Percentiles rank a stretch among this genome's conserved stretches.
Conservation (phyloP, 116 monocot genomes). For the Dioscorea cayenensis region DNA sequence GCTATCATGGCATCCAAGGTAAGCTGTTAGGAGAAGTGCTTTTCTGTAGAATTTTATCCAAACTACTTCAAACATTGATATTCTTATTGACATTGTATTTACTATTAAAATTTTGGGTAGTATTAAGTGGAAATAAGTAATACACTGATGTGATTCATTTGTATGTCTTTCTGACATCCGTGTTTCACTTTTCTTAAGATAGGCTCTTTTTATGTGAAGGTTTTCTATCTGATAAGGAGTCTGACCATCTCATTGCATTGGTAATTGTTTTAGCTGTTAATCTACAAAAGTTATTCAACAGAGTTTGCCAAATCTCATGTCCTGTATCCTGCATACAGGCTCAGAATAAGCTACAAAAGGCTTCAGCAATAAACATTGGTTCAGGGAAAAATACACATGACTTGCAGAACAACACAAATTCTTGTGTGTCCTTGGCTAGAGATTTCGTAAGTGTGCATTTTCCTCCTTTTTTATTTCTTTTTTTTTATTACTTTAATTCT, state of each 20-base stretch:
- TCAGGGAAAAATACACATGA: slow-evolving; percentile 7
- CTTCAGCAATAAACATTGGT: slow-evolving; percentile 6
- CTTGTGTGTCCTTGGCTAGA: slow-evolving; percentile 17
- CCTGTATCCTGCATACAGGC: slow-evolving; percentile 14
- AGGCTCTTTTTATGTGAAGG: slow-evolving; percentile 14
- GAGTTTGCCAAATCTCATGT: neutral
- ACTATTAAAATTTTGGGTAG: too few species aligned
- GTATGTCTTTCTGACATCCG: neutral
- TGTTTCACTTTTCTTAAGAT: neutral
- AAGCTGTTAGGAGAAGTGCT: neutral
- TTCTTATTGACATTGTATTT: too few species aligned
- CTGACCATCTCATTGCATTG: slow-evolving; percentile 21
- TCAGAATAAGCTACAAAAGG: slow-evolving; percentile 21
- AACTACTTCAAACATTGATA: too few species aligned
- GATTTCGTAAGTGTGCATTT: slow-evolving; percentile 15
- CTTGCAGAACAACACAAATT: neutral
- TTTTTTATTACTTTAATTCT: neutral
- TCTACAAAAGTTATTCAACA: neutral
- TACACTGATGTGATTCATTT: neutral
- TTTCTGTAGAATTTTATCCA: neutral
- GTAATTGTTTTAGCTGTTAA: slow-evolving; percentile 1
- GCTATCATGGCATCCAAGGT: slow-evolving; percentile 16
- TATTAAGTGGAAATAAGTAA: too few species aligned
- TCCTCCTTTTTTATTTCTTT: neutral
- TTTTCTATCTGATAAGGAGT: slow-evolving; percentile 17